phyloP scores from a whole-genome alignment of 495 filamentous ascomycete species.

The Daldinia vernicosa region DNA sequence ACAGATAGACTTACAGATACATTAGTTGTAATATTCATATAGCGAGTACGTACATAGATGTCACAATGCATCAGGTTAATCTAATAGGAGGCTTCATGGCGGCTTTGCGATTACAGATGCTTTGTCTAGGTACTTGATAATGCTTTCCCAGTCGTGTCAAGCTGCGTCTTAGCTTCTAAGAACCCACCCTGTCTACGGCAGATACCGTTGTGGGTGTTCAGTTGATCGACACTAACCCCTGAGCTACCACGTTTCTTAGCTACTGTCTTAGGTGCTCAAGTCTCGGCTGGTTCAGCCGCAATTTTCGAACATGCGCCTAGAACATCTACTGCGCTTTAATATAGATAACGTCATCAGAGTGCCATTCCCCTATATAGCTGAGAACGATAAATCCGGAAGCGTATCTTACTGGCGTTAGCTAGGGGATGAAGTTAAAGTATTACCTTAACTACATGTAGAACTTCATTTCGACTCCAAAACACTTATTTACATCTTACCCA shows the following conservation, averaged over 20 bases:
- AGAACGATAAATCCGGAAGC: too few species aligned
- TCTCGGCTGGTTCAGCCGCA: slow-evolving; percentile 1
- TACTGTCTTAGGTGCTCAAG: slow-evolving; percentile 9
- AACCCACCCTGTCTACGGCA: too few species aligned
- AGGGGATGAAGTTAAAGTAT: too few species aligned
- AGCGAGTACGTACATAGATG: not conserved
- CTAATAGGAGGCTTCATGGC: not conserved
- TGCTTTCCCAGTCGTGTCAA: too few species aligned
- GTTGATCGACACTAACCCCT: slow-evolving; percentile 15
- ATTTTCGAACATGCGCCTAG: slow-evolving; percentile 1
- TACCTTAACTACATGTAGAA: too few species aligned
- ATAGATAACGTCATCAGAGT: not conserved
- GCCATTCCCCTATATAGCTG: too few species aligned
- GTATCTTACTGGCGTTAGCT: too few species aligned
- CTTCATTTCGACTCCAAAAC: too few species aligned
- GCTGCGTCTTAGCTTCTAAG: too few species aligned
- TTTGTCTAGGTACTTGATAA: not conserved
- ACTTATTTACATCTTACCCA: too few species aligned
- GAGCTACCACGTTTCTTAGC: slow-evolving; percentile 22
- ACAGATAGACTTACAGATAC: too few species aligned
- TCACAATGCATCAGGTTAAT: not conserved
- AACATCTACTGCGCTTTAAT: not conserved
- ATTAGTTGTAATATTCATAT: not conserved
- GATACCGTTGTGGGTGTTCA: not conserved
- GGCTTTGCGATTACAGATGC: not conserved